These are phyloP conservation scores for Acaromyces ingoldii DNA, from an alignment of 1,284 basidiomycete genomes.

Conservation along the genomic window DNA sequence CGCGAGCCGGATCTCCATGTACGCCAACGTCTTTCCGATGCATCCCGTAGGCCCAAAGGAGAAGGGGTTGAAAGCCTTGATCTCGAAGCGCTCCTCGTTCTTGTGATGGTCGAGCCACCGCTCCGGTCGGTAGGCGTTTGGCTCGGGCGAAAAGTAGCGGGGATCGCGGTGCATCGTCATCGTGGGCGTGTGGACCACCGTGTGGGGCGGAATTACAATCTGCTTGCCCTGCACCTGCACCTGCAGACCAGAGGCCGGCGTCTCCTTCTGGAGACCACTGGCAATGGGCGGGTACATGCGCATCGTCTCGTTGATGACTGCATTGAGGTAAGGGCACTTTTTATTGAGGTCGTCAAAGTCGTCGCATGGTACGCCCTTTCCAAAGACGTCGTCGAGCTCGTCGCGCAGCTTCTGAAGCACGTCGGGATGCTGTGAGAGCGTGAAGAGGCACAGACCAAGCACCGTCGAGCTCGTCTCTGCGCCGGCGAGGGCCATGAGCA, in stretches of 20 bases:
- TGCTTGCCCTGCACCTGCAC: conserved; percentile 9
- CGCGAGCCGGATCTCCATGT: conserved; percentile 3
- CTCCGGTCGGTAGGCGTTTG: background rate
- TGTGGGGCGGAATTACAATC: conserved; percentile 10
- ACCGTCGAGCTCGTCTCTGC: conserved; percentile 18
- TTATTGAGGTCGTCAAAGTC: conserved; percentile 13
- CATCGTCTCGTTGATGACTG: conserved; percentile 21
- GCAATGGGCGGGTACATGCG: conserved; percentile 18
- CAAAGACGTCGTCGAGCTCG: conserved; percentile 8
- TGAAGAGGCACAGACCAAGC: conserved; percentile 13
- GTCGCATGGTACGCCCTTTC: background rate
- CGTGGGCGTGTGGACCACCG: background rate
- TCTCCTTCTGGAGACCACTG: conserved; percentile 14
- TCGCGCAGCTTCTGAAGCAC: conserved; percentile 8
- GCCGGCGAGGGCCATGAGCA: conserved; percentile 18
- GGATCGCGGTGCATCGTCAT: conserved; percentile 1
- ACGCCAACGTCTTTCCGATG: conserved; percentile 9
- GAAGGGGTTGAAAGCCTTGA: background rate
- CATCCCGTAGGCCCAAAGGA: background rate
- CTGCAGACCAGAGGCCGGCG: background rate
- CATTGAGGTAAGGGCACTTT: conserved; percentile 19
- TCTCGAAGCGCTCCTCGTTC: background rate
- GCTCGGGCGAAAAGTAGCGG: background rate
- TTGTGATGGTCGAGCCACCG: background rate
- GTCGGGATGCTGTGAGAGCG: conserved; percentile 13